Evolutionary conservation across 495 filamentous ascomycete species (phyloP).

Genomic region (Copromyces sp.): DNA sequence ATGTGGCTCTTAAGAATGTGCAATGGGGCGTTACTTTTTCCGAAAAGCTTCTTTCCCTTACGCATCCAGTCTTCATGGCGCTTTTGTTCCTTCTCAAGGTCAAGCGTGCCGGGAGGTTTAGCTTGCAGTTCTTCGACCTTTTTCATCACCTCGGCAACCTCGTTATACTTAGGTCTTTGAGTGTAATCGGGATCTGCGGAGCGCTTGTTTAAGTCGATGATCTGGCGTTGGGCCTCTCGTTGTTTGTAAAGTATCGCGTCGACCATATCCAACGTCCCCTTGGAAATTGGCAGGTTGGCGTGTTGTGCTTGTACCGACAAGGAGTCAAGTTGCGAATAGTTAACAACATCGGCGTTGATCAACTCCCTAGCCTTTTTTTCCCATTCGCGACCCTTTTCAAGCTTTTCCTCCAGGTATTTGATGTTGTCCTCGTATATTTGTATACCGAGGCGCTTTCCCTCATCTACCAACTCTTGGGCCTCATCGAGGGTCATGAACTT

Average conservation of each 20-base stretch:
- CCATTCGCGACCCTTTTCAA: conserved; percentile 71
- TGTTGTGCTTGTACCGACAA: conserved; percentile 64
- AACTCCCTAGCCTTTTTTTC: conserved; percentile 89
- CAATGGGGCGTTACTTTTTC: conserved; percentile 93
- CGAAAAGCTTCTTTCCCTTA: conserved; percentile 95
- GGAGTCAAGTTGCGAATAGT: conserved; percentile 91
- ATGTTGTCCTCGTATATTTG: conserved; percentile 70
- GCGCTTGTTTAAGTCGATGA: conserved; percentile 66
- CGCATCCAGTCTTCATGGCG: conserved; percentile 99
- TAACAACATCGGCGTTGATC: conserved; percentile 76
- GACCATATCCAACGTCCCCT: conserved; percentile 69
- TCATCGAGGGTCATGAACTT: conserved; percentile 61
- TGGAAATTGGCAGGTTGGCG: conserved; percentile 67
- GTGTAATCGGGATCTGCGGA: conserved; percentile 63
- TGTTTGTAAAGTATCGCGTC: conserved; percentile 95
- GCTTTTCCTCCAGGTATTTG: conserved; percentile 61
- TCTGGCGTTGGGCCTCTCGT: conserved; percentile 83
- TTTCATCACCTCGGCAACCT: conserved; percentile 82
- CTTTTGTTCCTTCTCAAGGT: conserved; percentile 91
- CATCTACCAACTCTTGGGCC: conserved; percentile 64
- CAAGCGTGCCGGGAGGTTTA: conserved; percentile 80
- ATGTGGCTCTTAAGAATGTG: conserved; percentile 92
- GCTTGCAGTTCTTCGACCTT: conserved; percentile 79
- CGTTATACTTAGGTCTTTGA: conserved; percentile 79
- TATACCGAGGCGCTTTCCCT: conserved; percentile 65